Percentiles rank a stretch among this genome's conserved stretches.
phyloP scores from a whole-genome alignment of 768 basidiomycete genomes.

The Mycena amicta region DNA sequence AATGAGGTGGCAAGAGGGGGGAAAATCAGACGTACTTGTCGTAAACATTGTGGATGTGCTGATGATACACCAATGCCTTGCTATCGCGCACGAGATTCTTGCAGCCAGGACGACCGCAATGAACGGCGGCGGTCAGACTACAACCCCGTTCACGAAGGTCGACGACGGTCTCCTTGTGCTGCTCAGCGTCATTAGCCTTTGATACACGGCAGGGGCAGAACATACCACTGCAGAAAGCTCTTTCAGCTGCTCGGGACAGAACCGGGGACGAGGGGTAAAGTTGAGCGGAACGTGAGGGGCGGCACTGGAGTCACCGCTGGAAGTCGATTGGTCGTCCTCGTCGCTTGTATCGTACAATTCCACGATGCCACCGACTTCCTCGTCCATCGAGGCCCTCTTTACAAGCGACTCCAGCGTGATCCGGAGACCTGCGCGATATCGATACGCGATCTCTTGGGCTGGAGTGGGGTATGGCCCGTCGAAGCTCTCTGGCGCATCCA shows the following conservation, averaged over 20 bases:
- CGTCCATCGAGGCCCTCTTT: not conserved
- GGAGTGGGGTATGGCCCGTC: slow-evolving; percentile 34
- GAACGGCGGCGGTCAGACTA: not conserved
- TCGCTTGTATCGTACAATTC: no score
- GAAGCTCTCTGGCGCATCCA: slow-evolving; percentile 28
- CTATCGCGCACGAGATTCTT: slow-evolving; percentile 39
- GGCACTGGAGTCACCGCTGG: no score
- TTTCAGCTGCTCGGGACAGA: not conserved
- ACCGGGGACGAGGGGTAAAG: not conserved
- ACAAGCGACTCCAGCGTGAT: slow-evolving; percentile 17
- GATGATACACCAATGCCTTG: slow-evolving; percentile 51
- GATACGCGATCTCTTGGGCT: slow-evolving; percentile 40
- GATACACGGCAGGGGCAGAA: no score
- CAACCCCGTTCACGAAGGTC: not conserved
- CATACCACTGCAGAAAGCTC: not conserved
- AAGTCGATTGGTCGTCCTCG: no score
- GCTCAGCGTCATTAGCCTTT: no score
- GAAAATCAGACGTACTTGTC: slow-evolving; percentile 36
- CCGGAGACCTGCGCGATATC: slow-evolving; percentile 40
- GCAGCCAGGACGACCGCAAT: slow-evolving; percentile 21
- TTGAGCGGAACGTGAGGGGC: not conserved
- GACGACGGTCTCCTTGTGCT: not conserved
- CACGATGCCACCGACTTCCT: not conserved
- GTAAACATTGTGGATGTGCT: slow-evolving; percentile 59
- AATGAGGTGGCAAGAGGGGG: not conserved